Base-by-base conservation (phyloP, 305 asterid genomes). In the Rubia balearica region DNA sequence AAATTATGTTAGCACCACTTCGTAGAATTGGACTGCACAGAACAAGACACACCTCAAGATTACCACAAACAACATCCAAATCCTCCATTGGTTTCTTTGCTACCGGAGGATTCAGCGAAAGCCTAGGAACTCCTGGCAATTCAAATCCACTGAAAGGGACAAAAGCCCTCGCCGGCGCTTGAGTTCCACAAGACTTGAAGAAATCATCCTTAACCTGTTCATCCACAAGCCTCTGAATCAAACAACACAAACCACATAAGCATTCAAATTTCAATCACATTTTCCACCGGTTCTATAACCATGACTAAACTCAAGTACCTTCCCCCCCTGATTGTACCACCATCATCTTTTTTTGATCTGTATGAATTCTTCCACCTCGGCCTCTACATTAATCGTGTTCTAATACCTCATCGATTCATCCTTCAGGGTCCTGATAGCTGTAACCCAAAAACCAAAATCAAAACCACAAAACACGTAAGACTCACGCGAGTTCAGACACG, bases 341-440 rank as follows among this genome's bases (percentile, higher is more conserved):
- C 78, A 45, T 81, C 77, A 49, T 79, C 90, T 81, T 60, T 75
- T 86, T 85, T 89, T 86, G 77, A 91, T 36, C 11, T 96, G 96
- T 8, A 90, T 87, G 56, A 90, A 90, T 76, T 90, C 89, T 78
- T 85, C 93, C 77, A 88, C 71, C n/a, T 87, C 87, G 6, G 97
- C 96, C 74, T 79, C 85, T 6, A 65, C 36, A 30, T 75, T 84
- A n/a, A 69, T 62, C 75, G 74, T 60, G 77, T 70, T 79, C 66
- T 66, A 63, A 59, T 48, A 77, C 77, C 64, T 56, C 55, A 24
- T 48, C 55, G 81, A 75, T 78, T 85, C 90, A 72, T 81, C 90
- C 55, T 76, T 79, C 66, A 77, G 12, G 30, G 73, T 45, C 51
- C 21, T 42, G 55, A 88, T 85, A 0, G 86, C 96, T 90, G 88